Conservation (phyloP, 148 eudicot species). For the Pharnaceum exiguum region DNA sequence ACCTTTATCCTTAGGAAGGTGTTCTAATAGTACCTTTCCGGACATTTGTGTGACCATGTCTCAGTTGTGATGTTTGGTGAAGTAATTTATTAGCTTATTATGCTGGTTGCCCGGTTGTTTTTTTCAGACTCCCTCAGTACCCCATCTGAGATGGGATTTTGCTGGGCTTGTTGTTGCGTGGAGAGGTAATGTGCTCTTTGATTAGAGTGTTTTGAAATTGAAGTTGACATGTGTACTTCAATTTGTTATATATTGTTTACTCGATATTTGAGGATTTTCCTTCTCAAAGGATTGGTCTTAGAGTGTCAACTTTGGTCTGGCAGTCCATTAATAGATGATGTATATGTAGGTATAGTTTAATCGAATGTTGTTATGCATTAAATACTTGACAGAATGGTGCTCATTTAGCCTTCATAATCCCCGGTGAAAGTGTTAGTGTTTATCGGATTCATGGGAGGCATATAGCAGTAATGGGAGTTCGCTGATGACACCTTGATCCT, state of each 20-base stretch:
- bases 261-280: no score
- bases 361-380: neutral
- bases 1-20: conserved; percentile 26
- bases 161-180: no score
- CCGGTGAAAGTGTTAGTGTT: conserved; percentile 24
- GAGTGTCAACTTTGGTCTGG: neutral
- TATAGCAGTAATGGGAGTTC: conserved; percentile 28
- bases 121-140: no score
- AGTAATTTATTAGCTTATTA: neutral
- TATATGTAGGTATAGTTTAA: neutral
- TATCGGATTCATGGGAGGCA: conserved; percentile 52
- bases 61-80: neutral
- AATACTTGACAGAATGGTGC: neutral
- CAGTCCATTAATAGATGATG: neutral
- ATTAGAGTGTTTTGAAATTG: no score
- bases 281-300: no score
- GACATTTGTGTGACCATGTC: conserved; percentile 2
- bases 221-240: no score
- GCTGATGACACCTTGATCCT: conserved; percentile 37
- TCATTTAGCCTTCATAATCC: conserved; percentile 44
- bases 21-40: conserved; percentile 43
- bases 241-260: no score
- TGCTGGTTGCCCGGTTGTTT: no score
- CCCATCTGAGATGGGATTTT: no score
- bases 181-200: no score